phyloP scores from a whole-genome alignment of 148 eudicot genomes.

The Chenopodium album region DNA sequence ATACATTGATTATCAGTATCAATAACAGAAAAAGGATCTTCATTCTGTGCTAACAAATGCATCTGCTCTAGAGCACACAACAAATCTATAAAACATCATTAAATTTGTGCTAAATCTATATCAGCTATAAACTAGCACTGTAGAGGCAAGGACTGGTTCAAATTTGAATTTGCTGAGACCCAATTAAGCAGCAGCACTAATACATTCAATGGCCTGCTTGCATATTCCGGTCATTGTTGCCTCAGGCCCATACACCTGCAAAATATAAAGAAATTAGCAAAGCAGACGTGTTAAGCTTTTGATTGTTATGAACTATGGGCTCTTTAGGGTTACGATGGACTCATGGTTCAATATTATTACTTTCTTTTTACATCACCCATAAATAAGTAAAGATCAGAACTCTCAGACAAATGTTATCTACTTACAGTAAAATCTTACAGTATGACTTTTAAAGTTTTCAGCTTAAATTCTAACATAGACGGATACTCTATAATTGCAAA shows the following conservation, averaged over 20 bases:
- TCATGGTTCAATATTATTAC: background rate
- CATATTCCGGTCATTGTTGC: constrained; percentile 98
- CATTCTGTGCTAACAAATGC: background rate
- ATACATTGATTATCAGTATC: background rate
- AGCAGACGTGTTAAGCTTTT: background rate
- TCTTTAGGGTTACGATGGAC: background rate
- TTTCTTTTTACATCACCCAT: too few species aligned
- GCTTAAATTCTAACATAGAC: background rate
- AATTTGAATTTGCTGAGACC: background rate
- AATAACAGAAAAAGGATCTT: background rate
- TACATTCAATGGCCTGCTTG: constrained; percentile 96
- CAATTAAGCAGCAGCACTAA: constrained; percentile 63
- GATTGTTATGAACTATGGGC: background rate
- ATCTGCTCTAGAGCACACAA: background rate
- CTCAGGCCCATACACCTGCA: constrained; percentile 89
- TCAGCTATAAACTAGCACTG: background rate
- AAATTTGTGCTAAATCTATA: background rate
- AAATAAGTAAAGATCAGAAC: too few species aligned
- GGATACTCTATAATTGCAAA: background rate
- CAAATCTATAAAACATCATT: constrained; percentile 15
- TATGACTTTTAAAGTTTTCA: background rate
- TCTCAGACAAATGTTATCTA: too few species aligned
- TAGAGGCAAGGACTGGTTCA: background rate
- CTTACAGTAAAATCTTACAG: too few species aligned
- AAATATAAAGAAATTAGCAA: background rate